These are phyloP conservation scores for Vanrija sp. DNA, from an alignment of 1,284 basidiomycete genomes.

Conservation along the genomic window DNA sequence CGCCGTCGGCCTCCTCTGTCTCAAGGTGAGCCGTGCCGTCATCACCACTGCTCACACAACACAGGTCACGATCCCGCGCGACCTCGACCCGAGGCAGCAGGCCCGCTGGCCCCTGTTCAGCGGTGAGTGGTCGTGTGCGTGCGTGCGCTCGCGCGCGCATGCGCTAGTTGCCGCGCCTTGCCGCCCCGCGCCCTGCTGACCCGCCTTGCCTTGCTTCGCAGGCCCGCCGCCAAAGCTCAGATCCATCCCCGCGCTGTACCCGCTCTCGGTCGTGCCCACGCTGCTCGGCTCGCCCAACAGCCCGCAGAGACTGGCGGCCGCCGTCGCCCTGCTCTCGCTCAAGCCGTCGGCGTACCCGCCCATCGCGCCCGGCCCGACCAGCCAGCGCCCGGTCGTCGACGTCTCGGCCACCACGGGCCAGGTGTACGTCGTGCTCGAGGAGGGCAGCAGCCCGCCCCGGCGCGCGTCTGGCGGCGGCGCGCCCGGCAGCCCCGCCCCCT, in stretches of 20 bases:
- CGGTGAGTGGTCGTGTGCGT: slow-evolving; percentile 16
- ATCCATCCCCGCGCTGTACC: slow-evolving; percentile 29
- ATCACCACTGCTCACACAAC: background rate
- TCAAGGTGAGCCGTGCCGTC: slow-evolving; percentile 26
- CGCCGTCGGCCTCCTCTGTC: slow-evolving; percentile 30
- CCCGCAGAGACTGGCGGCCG: slow-evolving; percentile 11
- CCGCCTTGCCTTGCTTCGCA: background rate
- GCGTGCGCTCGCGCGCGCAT: too few relatives aligned
- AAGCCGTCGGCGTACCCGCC: slow-evolving; percentile 24
- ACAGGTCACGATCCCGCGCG: slow-evolving; percentile 31
- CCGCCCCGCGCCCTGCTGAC: background rate
- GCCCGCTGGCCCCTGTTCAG: slow-evolving; percentile 31
- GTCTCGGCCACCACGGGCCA: slow-evolving; percentile 34
- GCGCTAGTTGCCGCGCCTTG: too few relatives aligned
- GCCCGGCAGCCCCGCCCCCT: background rate
- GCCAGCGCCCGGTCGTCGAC: slow-evolving; percentile 26
- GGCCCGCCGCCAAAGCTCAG: slow-evolving; percentile 21
- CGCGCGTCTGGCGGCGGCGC: background rate
- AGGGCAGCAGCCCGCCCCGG: slow-evolving; percentile 2
- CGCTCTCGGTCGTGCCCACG: slow-evolving; percentile 26
- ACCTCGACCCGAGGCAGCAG: slow-evolving; percentile 16
- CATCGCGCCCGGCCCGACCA: slow-evolving; percentile 1
- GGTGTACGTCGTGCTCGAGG: slow-evolving; percentile 30
- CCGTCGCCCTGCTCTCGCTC: slow-evolving; percentile 25
- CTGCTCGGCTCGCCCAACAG: background rate